phyloP scores from a whole-genome alignment of 2,329 filamentous ascomycete genomes.

The Alternaria viburni region DNA sequence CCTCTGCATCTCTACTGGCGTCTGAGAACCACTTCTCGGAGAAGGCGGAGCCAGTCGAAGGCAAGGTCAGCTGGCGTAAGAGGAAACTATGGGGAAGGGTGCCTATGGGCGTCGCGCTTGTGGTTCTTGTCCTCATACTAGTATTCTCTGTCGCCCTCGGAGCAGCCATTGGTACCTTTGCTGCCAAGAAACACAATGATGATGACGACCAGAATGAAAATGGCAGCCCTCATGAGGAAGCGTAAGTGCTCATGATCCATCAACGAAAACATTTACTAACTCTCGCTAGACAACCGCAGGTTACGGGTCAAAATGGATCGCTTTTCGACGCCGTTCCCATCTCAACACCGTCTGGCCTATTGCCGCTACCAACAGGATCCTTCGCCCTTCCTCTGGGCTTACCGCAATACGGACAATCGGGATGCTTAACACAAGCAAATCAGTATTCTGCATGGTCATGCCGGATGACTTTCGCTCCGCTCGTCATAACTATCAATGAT shows the following conservation, averaged over 20 bases:
- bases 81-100: conserved; percentile 56
- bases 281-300: conserved; percentile 46
- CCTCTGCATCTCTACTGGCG: conserved; percentile 34
- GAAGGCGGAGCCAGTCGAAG: conserved; percentile 33
- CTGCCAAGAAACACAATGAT: conserved; percentile 50
- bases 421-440: conserved; percentile 56
- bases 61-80: conserved; percentile 45
- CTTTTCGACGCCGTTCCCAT: conserved; percentile 60
- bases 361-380: conserved; percentile 58
- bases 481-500: conserved; percentile 38
- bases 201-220: conserved; percentile 19
- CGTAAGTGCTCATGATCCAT: conserved; percentile 30
- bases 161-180: conserved; percentile 60
- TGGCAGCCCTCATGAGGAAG: conserved; percentile 28
- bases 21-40: conserved; percentile 34
- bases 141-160: conserved; percentile 57
- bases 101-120: conserved; percentile 59
- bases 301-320: conserved; percentile 55
- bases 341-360: conserved; percentile 53
- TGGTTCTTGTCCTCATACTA: conserved; percentile 55
- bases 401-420: conserved; percentile 32
- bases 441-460: conserved; percentile 61
- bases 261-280: conserved; percentile 19
- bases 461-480: conserved; percentile 45
- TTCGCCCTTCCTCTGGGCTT: conserved; percentile 56